Evolutionary conservation across 495 filamentous ascomycete genomes (phyloP), one percentile per base, ranked within the genome.

Genomic region (Penicillium simplicissimum): DNA sequence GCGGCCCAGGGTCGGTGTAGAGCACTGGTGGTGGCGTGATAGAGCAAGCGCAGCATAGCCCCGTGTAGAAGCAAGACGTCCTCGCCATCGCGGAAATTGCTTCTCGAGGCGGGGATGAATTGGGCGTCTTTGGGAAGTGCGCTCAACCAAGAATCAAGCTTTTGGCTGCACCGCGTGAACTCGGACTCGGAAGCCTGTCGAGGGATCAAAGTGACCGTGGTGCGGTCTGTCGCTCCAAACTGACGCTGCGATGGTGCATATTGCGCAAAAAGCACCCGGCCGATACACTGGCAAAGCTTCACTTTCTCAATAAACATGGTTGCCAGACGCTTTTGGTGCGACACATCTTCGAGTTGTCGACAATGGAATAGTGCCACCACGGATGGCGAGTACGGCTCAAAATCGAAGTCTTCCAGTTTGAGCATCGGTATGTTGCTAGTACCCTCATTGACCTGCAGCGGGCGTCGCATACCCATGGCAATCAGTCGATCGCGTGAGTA

Each of bases 401-500:
- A 84, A 62, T 93, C 89, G 66, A 96, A 96, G 71, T 96, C 92
- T 11, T 87, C 82, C 55, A 89, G 73, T 37, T 75, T 84, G 36
- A 96, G 75, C 89, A 94, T 91, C 0, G 92, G 90, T 17, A 96
- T 89, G 65, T 93, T 89, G 69, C 87, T 93, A 60, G 93, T 90
- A 56, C 91, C 88, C 63, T 89, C 87, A 78, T 96, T 93, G 74
- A 96, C 91, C 61, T 92, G 81, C 4, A 90, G 89, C 6, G 91
- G 92, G 48, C 91, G 84, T 19, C 92, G 84, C 88, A 96, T 89
- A 2, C 91, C 92, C 54, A 96, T 81, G 4, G 92, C 92, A 42
- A 96, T 88, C 9, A 96, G 79, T 19, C 91, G 88, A 74, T 96
- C 92, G n/a, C 91, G 86, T 79, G 93, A 92, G 67, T 92, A 94